Evolutionary conservation across 169 alveolate genomes (phyloP), one percentile per base, ranked within the genome.

Genomic region (Babesia divergens): DNA sequence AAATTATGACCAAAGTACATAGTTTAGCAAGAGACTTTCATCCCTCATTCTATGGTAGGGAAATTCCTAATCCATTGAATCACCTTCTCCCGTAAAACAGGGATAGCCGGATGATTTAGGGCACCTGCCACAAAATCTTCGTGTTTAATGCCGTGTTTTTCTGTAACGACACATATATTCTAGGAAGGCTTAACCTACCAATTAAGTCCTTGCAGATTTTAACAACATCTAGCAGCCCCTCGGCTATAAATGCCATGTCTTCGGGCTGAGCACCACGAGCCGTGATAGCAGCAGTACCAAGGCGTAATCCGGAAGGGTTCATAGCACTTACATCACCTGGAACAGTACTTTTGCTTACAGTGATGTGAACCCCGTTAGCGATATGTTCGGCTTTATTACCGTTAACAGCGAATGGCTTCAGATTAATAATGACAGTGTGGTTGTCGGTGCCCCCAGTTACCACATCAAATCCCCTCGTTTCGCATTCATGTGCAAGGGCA

Each of bases 201-300:
- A 89, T 90, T 26, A 91, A 32, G 3, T 60, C 65, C 32, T 56
- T 71, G 11, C 91, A 52, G 35, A 91, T 50, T 43, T 72, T 56
- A 2, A 90, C 77, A 5, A 81, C 90, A 64, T 74, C 79, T n/a
- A 83, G 74, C 28, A 92, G 44, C 32, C 65, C 74, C 20, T 76
- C 83, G 20, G 92, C 95, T 32, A 92, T 82, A 35, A 79, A 53
- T 13, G 42, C 84, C 93, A 92, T 90, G 65, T 94, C 97, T 38
- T 87, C 91, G 59, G 89, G 96, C 35, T 74, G 65, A 68, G 91
- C 90, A 20, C 99, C 99, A 40, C 99, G 74, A 18, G 97, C 90
- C 34, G 97, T 93, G 86, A 96, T 89, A 44, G 98, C 96, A 22
- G 97, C 96, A n/a, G 98, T 88, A n/a, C 99, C 99, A 22, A 94